Percentiles rank a stretch among this genome's conserved stretches.
These are phyloP conservation scores for Schwanniomyces etchellsii DNA, from an alignment of 1,139 yeast genomes.

Conservation along the genomic window DNA sequence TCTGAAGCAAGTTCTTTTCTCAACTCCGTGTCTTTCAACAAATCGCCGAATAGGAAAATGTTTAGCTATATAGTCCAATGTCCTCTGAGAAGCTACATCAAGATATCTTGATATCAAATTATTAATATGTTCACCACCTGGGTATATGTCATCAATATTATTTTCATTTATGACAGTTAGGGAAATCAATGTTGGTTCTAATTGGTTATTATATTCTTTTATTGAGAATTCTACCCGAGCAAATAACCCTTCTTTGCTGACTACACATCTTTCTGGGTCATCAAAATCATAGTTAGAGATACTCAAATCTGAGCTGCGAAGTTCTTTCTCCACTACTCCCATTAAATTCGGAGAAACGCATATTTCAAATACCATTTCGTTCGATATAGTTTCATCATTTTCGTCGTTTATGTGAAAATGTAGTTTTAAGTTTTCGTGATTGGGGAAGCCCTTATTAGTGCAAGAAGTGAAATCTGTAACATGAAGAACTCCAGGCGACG, in stretches of 20 bases:
- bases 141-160: conserved; percentile 4
- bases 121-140: conserved; percentile 1
- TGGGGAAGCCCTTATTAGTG: neutral
- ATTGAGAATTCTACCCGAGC: conserved; percentile 9
- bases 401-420: conserved; percentile 3
- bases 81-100: conserved; percentile 1
- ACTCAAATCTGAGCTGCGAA: conserved; percentile 3
- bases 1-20: neutral
- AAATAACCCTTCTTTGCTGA: conserved; percentile 11
- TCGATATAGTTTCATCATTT: conserved; percentile 2
- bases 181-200: conserved; percentile 9
- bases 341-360: conserved; percentile 7
- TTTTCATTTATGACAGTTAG: conserved; percentile 4
- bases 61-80: neutral
- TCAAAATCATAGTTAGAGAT: conserved; percentile 7
- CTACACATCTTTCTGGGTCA: conserved; percentile 7
- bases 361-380: conserved; percentile 7
- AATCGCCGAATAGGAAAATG: conserved; percentile 3
- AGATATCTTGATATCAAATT: conserved; percentile 1
- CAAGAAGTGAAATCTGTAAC: conserved; percentile 12
- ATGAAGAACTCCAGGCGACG: conserved; percentile 12
- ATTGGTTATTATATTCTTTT: conserved; percentile 8
- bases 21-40: neutral
- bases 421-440: conserved; percentile 3
- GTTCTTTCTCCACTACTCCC: conserved; percentile 4